A percentile compares a stretch with the other conserved stretches of the same genome.
These are phyloP conservation scores for Pelargonium exstipulatum DNA, from an alignment of 441 rosid genomes.

Conservation along the genomic window DNA sequence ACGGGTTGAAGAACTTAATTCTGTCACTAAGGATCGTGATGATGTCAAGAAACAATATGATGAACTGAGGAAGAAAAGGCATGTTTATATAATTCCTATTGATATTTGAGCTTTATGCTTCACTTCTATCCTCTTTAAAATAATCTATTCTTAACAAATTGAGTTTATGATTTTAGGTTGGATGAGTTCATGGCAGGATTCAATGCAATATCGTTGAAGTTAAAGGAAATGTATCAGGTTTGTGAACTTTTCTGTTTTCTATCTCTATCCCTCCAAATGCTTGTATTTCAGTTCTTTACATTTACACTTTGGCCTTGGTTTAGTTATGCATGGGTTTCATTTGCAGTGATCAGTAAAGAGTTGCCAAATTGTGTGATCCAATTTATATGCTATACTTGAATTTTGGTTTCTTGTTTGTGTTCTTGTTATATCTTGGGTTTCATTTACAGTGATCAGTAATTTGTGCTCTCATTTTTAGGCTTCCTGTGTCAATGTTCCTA, in stretches of 20 bases:
- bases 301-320: neutral
- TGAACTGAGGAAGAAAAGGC: conserved; percentile 86
- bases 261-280: neutral
- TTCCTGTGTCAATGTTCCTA: neutral
- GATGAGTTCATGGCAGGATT: conserved; percentile 98
- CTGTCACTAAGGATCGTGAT: conserved; percentile 75
- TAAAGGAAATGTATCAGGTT: conserved; percentile 99
- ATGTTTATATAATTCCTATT: conserved; percentile 16
- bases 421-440: neutral
- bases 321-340: neutral
- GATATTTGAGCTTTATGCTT: neutral
- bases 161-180: conserved; percentile 47
- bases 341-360: too few species aligned
- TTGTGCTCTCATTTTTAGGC: neutral
- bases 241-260: conserved; percentile 15
- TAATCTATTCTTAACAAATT: conserved; percentile 18
- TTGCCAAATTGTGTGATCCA: neutral
- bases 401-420: neutral
- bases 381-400: neutral
- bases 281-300: neutral
- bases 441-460: neutral
- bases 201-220: conserved; percentile 81
- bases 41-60: conserved; percentile 78
- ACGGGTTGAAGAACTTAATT: conserved; percentile 75
- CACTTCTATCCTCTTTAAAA: conserved; percentile 8